Conservation (phyloP, 306 rosid genomes). For the Malus sylvestris region DNA sequence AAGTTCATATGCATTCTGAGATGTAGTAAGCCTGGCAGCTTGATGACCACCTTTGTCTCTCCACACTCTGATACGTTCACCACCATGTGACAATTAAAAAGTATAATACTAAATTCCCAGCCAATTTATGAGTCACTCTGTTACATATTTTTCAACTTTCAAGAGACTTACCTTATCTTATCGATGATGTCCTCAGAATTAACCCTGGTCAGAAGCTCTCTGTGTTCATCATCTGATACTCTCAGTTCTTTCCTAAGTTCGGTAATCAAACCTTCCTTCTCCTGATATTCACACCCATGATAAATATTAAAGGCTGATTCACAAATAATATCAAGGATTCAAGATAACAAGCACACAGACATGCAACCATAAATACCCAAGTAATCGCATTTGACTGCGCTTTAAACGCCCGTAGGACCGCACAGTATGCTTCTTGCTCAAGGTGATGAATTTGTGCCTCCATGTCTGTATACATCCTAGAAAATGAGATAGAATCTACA, state of each 20-base stretch:
- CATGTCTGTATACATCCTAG: conserved; percentile 54
- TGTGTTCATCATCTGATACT: conserved; percentile 94
- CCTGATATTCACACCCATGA: conserved; percentile 42
- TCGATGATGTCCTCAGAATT: conserved; percentile 77
- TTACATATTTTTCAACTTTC: conserved; percentile 5
- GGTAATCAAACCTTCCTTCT: conserved; percentile 93
- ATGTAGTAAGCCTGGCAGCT: conserved; percentile 57
- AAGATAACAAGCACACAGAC: neutral
- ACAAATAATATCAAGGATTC: neutral
- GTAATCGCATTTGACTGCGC: conserved; percentile 93
- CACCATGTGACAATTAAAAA: conserved; percentile 20
- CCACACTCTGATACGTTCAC: conserved; percentile 65
- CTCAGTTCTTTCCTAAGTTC: conserved; percentile 97
- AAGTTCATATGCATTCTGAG: conserved; percentile 60
- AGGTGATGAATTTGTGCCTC: conserved; percentile 90
- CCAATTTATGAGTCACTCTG: conserved; percentile 1
- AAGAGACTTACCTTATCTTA: conserved; percentile 54
- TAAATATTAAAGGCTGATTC: conserved; percentile 9
- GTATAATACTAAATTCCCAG: neutral
- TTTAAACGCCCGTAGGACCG: conserved; percentile 92
- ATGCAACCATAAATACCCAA: conserved; percentile 53
- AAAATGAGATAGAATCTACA: conserved; percentile 38
- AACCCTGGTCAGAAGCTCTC: conserved; percentile 80
- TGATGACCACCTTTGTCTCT: conserved; percentile 66
- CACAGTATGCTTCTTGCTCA: conserved; percentile 91